Conservation (phyloP, 2,329 filamentous ascomycete species). For the Paraphoma sp. region DNA sequence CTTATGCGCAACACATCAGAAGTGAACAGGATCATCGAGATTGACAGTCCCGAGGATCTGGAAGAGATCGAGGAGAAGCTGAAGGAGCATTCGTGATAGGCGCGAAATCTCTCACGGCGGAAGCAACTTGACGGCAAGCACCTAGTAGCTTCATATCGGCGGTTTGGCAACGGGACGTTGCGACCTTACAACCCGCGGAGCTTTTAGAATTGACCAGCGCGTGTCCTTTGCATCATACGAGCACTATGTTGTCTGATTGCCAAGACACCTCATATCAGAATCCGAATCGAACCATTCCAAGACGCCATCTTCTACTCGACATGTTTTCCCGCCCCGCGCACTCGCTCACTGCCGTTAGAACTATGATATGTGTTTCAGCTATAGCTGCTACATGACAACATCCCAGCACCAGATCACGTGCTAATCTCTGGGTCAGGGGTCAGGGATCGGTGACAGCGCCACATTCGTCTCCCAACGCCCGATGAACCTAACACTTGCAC, state of each 20-base stretch:
- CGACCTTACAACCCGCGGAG: not conserved
- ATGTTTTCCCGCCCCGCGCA: not conserved
- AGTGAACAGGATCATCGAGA: constrained; percentile 85
- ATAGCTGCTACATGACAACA: not conserved
- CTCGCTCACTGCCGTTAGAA: not conserved
- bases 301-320: not conserved
- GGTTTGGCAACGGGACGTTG: not conserved
- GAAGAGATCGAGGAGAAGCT: constrained; percentile 78
- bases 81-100: constrained; percentile 27
- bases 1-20: constrained; percentile 61
- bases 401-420: not conserved
- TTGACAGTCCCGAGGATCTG: constrained; percentile 80
- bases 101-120: not conserved
- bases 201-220: no score
- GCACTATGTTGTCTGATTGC: not conserved
- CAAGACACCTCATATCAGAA: not conserved
- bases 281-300: not conserved
- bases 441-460: not conserved
- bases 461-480: not conserved
- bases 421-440: not conserved
- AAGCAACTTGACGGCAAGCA: not conserved
- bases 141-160: not conserved
- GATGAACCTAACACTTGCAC: not conserved
- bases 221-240: no score
- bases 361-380: not conserved